phyloP scores from a whole-genome alignment of 768 basidiomycete genomes.

The Termitomyces sp. region DNA sequence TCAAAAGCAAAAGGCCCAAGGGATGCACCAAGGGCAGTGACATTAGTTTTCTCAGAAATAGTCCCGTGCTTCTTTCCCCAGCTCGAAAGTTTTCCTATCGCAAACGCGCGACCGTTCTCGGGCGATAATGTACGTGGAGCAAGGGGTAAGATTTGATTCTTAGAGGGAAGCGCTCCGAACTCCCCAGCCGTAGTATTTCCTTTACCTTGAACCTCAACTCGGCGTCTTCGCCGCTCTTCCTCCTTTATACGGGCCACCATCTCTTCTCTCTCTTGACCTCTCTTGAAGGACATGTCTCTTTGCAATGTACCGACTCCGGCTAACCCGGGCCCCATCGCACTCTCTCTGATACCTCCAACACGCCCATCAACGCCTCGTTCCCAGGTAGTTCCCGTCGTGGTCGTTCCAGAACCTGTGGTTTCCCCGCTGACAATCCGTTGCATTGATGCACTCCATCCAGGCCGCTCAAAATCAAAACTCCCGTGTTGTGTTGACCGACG shows the following conservation, averaged over 20 bases:
- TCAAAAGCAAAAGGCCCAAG: slow-evolving; percentile 68
- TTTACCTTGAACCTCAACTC: slow-evolving; percentile 8
- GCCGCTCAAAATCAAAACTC: slow-evolving; percentile 74
- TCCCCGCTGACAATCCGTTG: slow-evolving; percentile 42
- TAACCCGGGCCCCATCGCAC: slow-evolving; percentile 32
- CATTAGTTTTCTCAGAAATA: slow-evolving; percentile 24
- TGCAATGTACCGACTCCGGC: slow-evolving; percentile 42
- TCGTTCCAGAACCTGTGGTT: slow-evolving; percentile 25
- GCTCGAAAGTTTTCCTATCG: slow-evolving; percentile 45
- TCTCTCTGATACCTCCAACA: slow-evolving; percentile 23
- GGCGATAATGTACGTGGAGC: slow-evolving; percentile 1
- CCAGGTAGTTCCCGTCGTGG: slow-evolving; percentile 24
- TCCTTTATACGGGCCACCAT: slow-evolving; percentile 12
- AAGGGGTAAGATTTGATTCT: slow-evolving; percentile 12
- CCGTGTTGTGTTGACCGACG: slow-evolving; percentile 53
- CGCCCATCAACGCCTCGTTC: slow-evolving; percentile 12
- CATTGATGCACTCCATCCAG: slow-evolving; percentile 38
- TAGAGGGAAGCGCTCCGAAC: slow-evolving; percentile 23
- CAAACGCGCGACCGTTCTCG: slow-evolving; percentile 19
- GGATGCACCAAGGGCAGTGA: slow-evolving; percentile 31
- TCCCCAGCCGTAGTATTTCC: slow-evolving; percentile 17
- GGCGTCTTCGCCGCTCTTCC: slow-evolving; percentile 14
- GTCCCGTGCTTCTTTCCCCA: slow-evolving; percentile 50
- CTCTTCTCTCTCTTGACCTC: slow-evolving; percentile 33
- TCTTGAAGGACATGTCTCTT: slow-evolving; percentile 32